Evolutionary conservation across 805 yeast genomes (phyloP).

Genomic region (Lipomyces orientalis): DNA sequence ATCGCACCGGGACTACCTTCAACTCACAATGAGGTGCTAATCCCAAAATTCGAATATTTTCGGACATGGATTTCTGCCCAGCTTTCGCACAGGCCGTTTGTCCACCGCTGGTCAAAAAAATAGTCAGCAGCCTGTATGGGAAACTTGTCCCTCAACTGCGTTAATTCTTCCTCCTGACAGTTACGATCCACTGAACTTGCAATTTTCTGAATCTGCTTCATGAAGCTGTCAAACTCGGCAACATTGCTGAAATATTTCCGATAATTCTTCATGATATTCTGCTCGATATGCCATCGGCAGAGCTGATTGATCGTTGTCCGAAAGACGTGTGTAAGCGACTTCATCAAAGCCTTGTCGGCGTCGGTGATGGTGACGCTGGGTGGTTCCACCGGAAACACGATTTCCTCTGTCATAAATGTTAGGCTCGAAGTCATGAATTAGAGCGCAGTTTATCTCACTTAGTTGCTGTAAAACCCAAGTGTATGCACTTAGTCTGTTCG

Average conservation of each 20-base stretch:
- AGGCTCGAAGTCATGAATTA: no score
- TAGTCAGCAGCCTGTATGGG: background rate
- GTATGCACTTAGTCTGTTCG: no score
- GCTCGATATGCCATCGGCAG: background rate
- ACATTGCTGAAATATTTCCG: constrained; percentile 1
- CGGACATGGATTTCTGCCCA: background rate
- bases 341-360: background rate
- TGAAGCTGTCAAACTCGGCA: background rate
- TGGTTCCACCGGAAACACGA: no score
- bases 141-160: background rate
- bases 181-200: background rate
- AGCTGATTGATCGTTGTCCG: background rate
- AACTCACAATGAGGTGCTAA: background rate
- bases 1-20: background rate
- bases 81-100: background rate
- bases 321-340: background rate
- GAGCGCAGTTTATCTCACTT: no score
- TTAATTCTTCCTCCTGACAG: background rate
- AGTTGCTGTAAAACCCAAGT: no score
- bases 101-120: constrained; percentile 1
- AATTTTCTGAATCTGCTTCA: constrained; percentile 3
- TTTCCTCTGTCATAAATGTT: no score
- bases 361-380: no score
- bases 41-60: background rate
- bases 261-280: background rate